A percentile compares a stretch with the other conserved stretches of the same genome.
Conservation (phyloP, 352 stramenopile genomes). For the Blastocystis sp. region DNA sequence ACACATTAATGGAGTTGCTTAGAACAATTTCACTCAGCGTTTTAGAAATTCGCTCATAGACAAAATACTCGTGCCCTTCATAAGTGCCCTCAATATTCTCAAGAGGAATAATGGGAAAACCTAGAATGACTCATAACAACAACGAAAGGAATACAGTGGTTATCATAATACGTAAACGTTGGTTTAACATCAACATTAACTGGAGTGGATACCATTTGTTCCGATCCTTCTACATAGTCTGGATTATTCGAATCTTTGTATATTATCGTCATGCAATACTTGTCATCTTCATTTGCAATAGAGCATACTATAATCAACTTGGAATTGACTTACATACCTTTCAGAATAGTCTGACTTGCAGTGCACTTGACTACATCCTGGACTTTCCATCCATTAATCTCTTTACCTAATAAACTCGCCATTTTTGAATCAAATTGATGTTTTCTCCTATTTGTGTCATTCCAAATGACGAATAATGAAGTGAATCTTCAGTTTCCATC, state of each 20-base stretch:
- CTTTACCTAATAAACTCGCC: conserved; percentile 40
- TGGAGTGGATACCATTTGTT: background rate
- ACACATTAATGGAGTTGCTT: background rate
- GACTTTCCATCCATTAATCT: conserved; percentile 28
- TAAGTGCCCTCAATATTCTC: background rate
- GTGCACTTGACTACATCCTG: background rate
- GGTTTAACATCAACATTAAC: conserved; percentile 24
- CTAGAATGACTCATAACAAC: background rate
- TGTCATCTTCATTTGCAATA: conserved; percentile 4
- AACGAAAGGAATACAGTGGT: background rate
- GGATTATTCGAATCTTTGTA: conserved; percentile 49
- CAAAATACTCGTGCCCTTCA: conserved; percentile 39
- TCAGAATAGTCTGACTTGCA: background rate
- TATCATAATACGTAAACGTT: conserved; percentile 41
- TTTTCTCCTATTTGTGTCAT: background rate
- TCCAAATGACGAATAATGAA: background rate
- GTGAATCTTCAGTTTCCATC: background rate
- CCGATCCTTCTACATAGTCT: background rate
- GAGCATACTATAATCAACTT: background rate
- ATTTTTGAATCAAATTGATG: conserved; percentile 13
- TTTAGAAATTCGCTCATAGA: conserved; percentile 34
- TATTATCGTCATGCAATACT: conserved; percentile 55
- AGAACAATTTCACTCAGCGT: background rate
- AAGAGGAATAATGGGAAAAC: conserved; percentile 55
- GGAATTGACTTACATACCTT: background rate